phyloP scores from a whole-genome alignment of 163 green algal species.

The Prototheca wickerhamii region DNA sequence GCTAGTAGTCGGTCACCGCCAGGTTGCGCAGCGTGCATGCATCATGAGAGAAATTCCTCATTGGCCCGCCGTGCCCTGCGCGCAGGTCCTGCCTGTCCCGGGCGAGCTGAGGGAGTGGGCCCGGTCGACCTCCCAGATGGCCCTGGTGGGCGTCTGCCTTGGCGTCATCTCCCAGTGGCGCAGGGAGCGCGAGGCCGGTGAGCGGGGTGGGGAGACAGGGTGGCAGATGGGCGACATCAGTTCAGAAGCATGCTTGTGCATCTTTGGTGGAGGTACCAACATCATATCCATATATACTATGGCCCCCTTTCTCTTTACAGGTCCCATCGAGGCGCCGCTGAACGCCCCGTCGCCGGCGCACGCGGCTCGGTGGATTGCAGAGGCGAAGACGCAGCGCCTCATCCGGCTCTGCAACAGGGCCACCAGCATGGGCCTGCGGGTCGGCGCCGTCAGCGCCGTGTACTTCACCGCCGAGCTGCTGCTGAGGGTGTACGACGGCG shows the following conservation, averaged over 20 bases:
- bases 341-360: conserved; percentile 18
- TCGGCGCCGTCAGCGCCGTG: conserved; percentile 17
- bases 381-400: conserved; percentile 24
- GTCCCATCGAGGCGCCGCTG: neutral
- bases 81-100: conserved; percentile 23
- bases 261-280: no score
- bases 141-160: conserved; percentile 13
- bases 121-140: conserved; percentile 14
- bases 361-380: conserved; percentile 11
- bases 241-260: no score
- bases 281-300: neutral
- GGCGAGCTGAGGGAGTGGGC: conserved; percentile 25
- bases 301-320: conserved; percentile 1
- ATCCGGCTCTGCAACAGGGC: conserved; percentile 8
- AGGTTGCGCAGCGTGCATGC: no score
- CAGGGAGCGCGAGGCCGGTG: conserved; percentile 16
- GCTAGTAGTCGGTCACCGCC: no score
- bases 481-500: neutral
- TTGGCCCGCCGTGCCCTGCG: neutral
- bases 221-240: neutral
- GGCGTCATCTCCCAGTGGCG: conserved; percentile 6
- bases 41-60: neutral
- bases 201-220: neutral
- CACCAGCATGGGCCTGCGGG: neutral
- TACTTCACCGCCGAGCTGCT: conserved; percentile 15